These are phyloP conservation scores for Termitomyces eurrhizus DNA, from an alignment of 768 basidiomycete genomes.

Conservation along the genomic window DNA sequence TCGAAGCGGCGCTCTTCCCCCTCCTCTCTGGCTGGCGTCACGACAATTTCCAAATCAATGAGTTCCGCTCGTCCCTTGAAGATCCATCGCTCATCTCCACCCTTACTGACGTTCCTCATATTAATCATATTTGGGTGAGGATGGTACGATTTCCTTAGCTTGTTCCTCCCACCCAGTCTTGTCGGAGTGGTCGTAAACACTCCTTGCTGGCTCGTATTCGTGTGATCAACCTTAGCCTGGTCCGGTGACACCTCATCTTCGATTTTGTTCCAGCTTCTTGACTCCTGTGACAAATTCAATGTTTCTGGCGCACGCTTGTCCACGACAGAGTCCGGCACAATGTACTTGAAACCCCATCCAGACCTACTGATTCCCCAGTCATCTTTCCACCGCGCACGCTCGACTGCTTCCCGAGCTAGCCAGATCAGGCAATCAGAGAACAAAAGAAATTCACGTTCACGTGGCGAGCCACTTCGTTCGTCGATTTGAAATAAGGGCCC, in stretches of 20 bases:
- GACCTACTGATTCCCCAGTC: conserved; percentile 28
- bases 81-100: conserved; percentile 66
- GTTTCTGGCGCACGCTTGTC: conserved; percentile 9
- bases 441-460: conserved; percentile 70
- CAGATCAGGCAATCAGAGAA: conserved; percentile 82
- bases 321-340: conserved; percentile 13
- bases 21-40: conserved; percentile 40
- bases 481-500: conserved; percentile 58
- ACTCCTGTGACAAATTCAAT: conserved; percentile 9
- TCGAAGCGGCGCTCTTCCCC: conserved; percentile 63
- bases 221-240: neutral
- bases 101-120: conserved; percentile 32
- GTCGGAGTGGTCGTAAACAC: conserved; percentile 18
- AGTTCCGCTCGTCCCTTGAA: conserved; percentile 69
- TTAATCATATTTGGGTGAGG: conserved; percentile 28
- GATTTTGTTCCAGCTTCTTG: conserved; percentile 54
- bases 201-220: conserved; percentile 3
- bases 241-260: conserved; percentile 47
- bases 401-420: conserved; percentile 54
- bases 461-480: conserved; percentile 45
- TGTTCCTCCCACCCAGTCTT: conserved; percentile 11
- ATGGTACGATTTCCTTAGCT: conserved; percentile 20
- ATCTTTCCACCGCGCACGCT: conserved; percentile 27
- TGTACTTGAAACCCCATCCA: conserved; percentile 17
- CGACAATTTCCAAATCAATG: conserved; percentile 73